phyloP scores from a whole-genome alignment of 163 green algal genomes.

The Chlorella variabilis region DNA sequence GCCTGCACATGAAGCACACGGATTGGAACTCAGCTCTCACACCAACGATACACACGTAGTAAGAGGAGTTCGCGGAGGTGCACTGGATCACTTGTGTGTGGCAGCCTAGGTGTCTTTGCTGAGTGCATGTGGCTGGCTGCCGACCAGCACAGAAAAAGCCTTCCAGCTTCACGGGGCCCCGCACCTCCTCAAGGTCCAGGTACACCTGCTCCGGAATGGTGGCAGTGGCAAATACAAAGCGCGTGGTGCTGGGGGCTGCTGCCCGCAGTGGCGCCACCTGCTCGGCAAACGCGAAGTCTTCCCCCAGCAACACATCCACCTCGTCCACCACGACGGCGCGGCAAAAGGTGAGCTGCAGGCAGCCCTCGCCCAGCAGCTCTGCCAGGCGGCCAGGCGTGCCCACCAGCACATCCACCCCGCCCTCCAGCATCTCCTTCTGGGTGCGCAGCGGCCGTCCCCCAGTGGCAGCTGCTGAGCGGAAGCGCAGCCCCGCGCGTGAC shows the following conservation, averaged over 20 bases:
- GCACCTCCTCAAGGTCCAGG: conserved; percentile 56
- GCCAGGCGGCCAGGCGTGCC: conserved; percentile 78
- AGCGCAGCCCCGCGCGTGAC: conserved; percentile 53
- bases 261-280: conserved; percentile 72
- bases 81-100: too few species aligned
- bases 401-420: conserved; percentile 86
- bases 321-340: conserved; percentile 85
- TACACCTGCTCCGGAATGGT: conserved; percentile 83
- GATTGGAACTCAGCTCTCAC: too few species aligned
- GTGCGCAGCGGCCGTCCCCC: conserved; percentile 64
- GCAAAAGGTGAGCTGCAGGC: conserved; percentile 63
- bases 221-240: conserved; percentile 85
- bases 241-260: conserved; percentile 45
- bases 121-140: too few species aligned
- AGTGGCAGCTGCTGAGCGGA: conserved; percentile 55
- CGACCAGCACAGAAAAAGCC: too few species aligned
- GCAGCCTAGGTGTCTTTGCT: too few species aligned
- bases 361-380: conserved; percentile 57
- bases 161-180: too few species aligned
- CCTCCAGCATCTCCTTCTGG: conserved; percentile 59
- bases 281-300: conserved; percentile 67
- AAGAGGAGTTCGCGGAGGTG: too few species aligned
- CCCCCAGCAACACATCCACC: conserved; percentile 87
- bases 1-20: conserved; percentile 2
- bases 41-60: too few species aligned